Evolutionary conservation across 129 eudicot genomes (phyloP), one percentile per base, ranked within the genome.

Genomic region (Artemisia argyi): DNA sequence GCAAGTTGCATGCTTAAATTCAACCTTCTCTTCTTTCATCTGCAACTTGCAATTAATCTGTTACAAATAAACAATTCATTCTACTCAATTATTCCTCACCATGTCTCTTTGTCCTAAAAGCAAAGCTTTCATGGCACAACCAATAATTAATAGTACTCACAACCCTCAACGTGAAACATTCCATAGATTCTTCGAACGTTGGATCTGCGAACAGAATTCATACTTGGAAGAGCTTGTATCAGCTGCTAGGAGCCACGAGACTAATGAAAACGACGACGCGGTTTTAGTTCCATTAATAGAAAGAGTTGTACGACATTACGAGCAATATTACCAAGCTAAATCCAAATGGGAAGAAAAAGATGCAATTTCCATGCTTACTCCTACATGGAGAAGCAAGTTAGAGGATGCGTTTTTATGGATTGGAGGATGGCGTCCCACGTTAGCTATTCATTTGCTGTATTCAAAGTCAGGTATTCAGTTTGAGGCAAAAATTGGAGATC

Each of bases 361-460:
- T n/a, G 89, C 84, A 9, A 7, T 86, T 12, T 48, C 69, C 3
- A 79, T 89, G 87, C 71, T 86, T 12, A 26, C 72, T 1, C 96
- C 96, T 0, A 30, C 85, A 12, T 86, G 91, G 96, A 69, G 73
- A 44, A 81, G 81, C 35, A 65, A 61, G 24, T 79, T 89, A 1
- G 96, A 89, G 68, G 85, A 85, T 9, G 89, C 91, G 19, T 86
- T 85, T 73, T n/a, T 81, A 3, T 89, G 96, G 96, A 75, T 89
- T 18, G 96, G 96, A 1, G 96, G 87, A 24, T 86, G 96, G 91
- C 68, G 91, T 4, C 91, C 96, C 18, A 89, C 78, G 69, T 79
- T 78, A 73, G 96, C 96, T 0, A 68, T 89, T 30, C 96, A 89
- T 44, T 42, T 89, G 67, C 65, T 89, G 0, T 83, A 86, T 74